A percentile compares a stretch with the other conserved stretches of the same genome.
Conservation (phyloP, 1,284 basidiomycete genomes). For the Megacollybia platyphylla region DNA sequence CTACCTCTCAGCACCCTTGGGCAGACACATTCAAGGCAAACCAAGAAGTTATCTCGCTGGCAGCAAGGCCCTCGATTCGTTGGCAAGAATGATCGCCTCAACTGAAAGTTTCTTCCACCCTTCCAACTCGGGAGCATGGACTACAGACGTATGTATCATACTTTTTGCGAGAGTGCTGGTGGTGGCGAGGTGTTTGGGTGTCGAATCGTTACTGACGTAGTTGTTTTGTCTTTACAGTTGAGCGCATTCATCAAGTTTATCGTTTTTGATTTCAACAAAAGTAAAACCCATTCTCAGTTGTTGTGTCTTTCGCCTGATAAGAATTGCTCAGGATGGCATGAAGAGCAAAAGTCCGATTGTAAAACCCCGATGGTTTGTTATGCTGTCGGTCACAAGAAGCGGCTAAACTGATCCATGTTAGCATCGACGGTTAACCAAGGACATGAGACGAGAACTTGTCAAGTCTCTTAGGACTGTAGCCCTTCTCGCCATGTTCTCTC, state of each 20-base stretch:
- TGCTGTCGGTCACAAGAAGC: constrained; percentile 3
- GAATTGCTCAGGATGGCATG: constrained; percentile 50
- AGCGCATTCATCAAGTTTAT: constrained; percentile 81
- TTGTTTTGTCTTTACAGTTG: constrained; percentile 26
- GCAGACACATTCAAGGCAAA: constrained; percentile 20
- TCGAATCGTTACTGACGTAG: not conserved
- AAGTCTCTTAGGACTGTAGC: constrained; percentile 75
- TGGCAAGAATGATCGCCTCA: constrained; percentile 77
- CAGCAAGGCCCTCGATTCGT: constrained; percentile 76
- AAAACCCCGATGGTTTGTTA: constrained; percentile 58
- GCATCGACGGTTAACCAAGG: constrained; percentile 65
- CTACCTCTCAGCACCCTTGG: constrained; percentile 48
- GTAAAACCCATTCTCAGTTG: constrained; percentile 20
- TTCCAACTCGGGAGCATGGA: constrained; percentile 63
- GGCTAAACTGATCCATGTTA: constrained; percentile 11
- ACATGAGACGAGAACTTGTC: constrained; percentile 81
- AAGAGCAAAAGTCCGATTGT: constrained; percentile 73
- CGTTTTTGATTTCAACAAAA: constrained; percentile 79
- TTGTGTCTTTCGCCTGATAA: not conserved
- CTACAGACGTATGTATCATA: constrained; percentile 40
- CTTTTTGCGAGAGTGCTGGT: not conserved
- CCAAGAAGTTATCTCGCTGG: constrained; percentile 62
- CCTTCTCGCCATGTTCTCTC: constrained; percentile 84
- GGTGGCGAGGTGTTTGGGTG: too few relatives aligned
- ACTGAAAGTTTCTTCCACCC: constrained; percentile 87